Percentiles rank a stretch among this genome's conserved stretches.
These are phyloP conservation scores for Triangularia verruculosa DNA, from an alignment of 2,329 filamentous ascomycete species.

Conservation along the genomic window DNA sequence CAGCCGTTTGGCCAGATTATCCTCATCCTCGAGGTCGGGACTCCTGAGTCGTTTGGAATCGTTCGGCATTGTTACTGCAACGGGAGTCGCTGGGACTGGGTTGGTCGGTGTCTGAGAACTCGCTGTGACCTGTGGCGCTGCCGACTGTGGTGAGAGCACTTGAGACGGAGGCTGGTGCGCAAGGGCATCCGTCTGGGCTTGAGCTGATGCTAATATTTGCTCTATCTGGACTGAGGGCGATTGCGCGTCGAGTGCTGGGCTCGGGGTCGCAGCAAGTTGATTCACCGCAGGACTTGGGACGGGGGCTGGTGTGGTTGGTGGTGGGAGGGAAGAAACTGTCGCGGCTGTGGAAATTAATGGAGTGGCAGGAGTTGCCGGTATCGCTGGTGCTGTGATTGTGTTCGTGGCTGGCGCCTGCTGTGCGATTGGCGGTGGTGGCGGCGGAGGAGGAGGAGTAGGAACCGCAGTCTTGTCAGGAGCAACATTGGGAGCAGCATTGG, in stretches of 20 bases:
- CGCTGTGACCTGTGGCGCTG: neutral
- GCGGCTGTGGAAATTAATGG: neutral
- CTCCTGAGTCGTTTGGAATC: slow-evolving; percentile 27
- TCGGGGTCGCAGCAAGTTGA: neutral
- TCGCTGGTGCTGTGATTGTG: neutral
- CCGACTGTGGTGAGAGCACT: neutral
- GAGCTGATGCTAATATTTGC: neutral
- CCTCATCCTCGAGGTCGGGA: slow-evolving; percentile 17
- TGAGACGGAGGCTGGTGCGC: neutral
- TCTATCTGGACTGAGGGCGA: neutral
- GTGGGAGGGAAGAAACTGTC: neutral
- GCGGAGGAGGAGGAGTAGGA: neutral
- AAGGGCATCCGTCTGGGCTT: neutral
- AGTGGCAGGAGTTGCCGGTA: neutral
- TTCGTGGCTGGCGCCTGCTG: neutral
- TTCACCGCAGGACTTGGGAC: neutral
- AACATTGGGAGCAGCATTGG: neutral
- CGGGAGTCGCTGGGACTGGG: neutral
- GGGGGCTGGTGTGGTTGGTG: slow-evolving; percentile 1
- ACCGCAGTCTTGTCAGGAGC: neutral
- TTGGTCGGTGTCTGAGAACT: slow-evolving; percentile 9
- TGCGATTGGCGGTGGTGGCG: neutral
- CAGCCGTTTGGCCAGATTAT: slow-evolving; percentile 24
- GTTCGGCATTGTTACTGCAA: neutral
- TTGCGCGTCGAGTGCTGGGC: neutral